Evolutionary conservation across 495 filamentous ascomycete species (phyloP), one percentile per base, ranked within the genome.

Genomic region (Neurospora sp.): DNA sequence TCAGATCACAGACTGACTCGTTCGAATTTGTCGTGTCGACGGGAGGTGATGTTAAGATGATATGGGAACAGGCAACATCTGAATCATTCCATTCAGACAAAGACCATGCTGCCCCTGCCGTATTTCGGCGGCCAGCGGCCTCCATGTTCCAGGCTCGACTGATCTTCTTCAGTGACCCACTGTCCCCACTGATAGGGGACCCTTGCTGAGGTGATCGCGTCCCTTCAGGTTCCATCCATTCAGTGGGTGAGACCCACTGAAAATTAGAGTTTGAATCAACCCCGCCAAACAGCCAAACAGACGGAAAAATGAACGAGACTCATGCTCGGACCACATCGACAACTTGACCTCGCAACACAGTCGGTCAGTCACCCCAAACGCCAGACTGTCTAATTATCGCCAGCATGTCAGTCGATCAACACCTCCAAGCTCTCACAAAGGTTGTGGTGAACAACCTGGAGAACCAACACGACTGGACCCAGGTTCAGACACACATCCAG

Each of bases 401-500:
- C 59, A 74, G 18, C 37, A 84, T 82, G 80, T 72, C 77, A 2
- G 66, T 71, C 72, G 69, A 53, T n/a, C 42, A 68, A 11, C 75
- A 77, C 35, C 66, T 77, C 40, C 73, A 77, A 10, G 78, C 84
- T 59, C 88, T 94, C 69, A 89, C 92, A 31, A 80, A 87, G 40
- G 88, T 91, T 74, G 87, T 96, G 75, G 85, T 89, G 38, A 89
- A 96, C 79, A 94, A 96, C 79, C 89, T 97, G 73, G 89, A 90
- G 78, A 86, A 95, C 81, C 92, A 97, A 78, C 94, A 97, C 80
- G 86, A 91, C 74, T 99, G 96, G 96, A 91, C 90, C 11, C 84
- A 83, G 20, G 85, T 97, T 53, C 81, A 85, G 69, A 82, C 89
- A 38, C 89, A 94, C 82, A 87, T 87, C 20, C 77, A 79, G 53